Base-by-base conservation (phyloP, 2,329 filamentous ascomycete species). In the Claviceps paspali region DNA sequence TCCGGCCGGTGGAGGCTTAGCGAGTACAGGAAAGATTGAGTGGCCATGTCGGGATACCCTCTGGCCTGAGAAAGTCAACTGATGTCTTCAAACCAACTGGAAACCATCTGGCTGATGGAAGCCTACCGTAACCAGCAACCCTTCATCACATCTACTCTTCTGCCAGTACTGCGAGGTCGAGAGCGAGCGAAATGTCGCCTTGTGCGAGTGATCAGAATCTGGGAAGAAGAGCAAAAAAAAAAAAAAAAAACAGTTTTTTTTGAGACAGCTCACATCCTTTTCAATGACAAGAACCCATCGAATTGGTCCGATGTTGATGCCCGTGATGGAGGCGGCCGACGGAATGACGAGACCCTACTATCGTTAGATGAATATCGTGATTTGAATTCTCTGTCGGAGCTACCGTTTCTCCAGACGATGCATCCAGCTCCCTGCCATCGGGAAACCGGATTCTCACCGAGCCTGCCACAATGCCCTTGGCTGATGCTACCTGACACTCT, bases 11-110 rank as follows among this genome's bases (percentile, higher is more conserved):
- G 54, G 0, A 47, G 52, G 27, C 69, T 64, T 1, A 85, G 38
- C 10, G 63, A 52, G 29, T 66, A 64, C 1, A 88, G 58, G 37
- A 88, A 77, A 12, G 66, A 65, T 6, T 80, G 65, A 0, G 82
- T 85, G 1, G 70, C 67, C 33, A 88, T 60, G 47, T 91, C 84
- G 0, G 84, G 82, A 49, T 85, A 91, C 2, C 84, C 84, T 63
- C 87, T 91, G 1, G 76, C 83, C 79, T 85, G 37, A 3, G 2
- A 6, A 6, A 34, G 24, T 41, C 15, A 41, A 33, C 29, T n/a
- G 14, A n/a, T 26, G 10, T 14, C 21, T 19, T 36, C 18, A 9
- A 23, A 10, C 6, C 10, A 15, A 9, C 7, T 12, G n/a, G 9
- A 9, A 23, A 18, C 12, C 4, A 9, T 10, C n/a, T n/a, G n/a